These are phyloP conservation scores for Magnolia changhungtana DNA, from an alignment of 164 flowering plant species.

Conservation along the genomic window DNA sequence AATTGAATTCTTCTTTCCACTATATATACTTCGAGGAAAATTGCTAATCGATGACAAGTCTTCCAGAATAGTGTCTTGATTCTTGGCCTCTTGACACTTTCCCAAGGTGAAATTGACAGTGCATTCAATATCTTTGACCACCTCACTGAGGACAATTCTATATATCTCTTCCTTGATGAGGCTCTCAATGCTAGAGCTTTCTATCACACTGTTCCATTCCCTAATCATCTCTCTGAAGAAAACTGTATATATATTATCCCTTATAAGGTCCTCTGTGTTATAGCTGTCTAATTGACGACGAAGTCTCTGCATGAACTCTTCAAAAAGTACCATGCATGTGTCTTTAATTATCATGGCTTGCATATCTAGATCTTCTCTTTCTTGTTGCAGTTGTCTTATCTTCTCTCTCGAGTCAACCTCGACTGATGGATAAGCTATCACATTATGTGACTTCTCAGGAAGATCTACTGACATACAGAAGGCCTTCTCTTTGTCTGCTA, in stretches of 20 bases:
- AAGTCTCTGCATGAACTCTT: conserved; percentile 25
- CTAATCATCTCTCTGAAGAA: conserved; percentile 19
- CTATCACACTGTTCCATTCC: conserved; percentile 24
- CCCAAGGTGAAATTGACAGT: neutral
- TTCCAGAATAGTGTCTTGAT: conserved; percentile 1
- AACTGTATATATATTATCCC: conserved; percentile 25
- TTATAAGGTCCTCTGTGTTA: conserved; percentile 19
- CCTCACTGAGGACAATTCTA: conserved; percentile 18
- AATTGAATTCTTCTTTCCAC: conserved; percentile 24
- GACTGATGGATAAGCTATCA: neutral
- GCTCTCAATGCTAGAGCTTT: conserved; percentile 16
- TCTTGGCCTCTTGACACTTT: conserved; percentile 5
- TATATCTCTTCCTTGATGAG: conserved; percentile 28
- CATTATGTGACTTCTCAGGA: neutral
- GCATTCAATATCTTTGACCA: conserved; percentile 10
- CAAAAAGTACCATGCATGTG: conserved; percentile 19
- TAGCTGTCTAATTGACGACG: conserved; percentile 10
- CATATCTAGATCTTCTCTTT: conserved; percentile 31
- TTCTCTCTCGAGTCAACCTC: conserved; percentile 14
- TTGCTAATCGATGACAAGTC: conserved; percentile 3
- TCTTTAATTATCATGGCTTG: conserved; percentile 32
- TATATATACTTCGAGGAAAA: conserved; percentile 1
- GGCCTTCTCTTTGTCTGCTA: neutral
- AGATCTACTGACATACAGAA: neutral
- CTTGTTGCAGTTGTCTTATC: conserved; percentile 28